Base-by-base conservation (phyloP, 2,329 filamentous ascomycete genomes). In the Aspergillus fischeri region DNA sequence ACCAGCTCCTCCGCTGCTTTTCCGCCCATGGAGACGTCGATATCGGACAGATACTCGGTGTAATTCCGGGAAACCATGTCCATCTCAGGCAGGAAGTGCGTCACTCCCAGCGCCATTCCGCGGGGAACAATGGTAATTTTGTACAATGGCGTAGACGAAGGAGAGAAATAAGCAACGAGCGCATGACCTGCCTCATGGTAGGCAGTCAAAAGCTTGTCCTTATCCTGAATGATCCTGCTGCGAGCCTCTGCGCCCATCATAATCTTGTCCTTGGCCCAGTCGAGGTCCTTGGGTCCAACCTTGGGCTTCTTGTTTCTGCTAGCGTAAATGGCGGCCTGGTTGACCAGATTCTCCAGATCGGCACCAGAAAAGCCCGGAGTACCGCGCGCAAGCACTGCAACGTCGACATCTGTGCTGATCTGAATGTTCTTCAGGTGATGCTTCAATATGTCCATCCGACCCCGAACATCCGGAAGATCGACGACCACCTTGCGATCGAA, bases 231-330 rank as follows among this genome's bases (percentile, higher is more conserved):
- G 55, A 97, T 84, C 77, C 93, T 91, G 65, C 88, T 96, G 73
- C 87, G 90, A 70, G 88, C 86, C 78, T 99, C 94, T 2, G 93
- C 90, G 41, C 94, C 94, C 91, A 99, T 96, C 73, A 96, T 88
- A 54, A 99, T 90, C 77, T 94, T 94, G 79, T 99, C 94, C 77
- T 96, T 97, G 56, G 94, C 94, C 92, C 93, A 99, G 66, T 97
- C 92, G 62, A 97, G 87, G 70, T 97, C 92, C 35, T 83, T 76
- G 74, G 91, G 88, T 11, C 84, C 83, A 53, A 99, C 90, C 49
- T 87, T 83, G 58, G 80, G 81, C 42, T 89, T 84, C 76, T 92
- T 94, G 64, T 90, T 83, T 73, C 94, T 91, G 68, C 91, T 96
- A n/a, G 94, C 94, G 68, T 89, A 91, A 47, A 99, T 88, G 24